Conservation (phyloP, 805 yeast species). For the Myxozyma sirexii region DNA sequence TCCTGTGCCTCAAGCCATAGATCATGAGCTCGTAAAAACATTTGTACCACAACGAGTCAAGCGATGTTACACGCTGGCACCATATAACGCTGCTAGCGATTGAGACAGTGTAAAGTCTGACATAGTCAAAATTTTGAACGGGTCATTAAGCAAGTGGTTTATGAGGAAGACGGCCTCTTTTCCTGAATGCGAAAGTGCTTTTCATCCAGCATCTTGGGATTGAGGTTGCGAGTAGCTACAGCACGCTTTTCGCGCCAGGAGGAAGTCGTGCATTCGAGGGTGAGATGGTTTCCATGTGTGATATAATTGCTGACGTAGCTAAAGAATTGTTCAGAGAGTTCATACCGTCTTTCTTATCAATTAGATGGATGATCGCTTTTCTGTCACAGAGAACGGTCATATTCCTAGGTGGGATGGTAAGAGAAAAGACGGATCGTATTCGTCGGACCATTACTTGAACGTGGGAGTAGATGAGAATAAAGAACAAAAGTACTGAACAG, state of each 20-base stretch:
- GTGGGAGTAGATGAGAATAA: background rate
- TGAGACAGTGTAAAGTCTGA: background rate
- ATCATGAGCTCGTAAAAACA: background rate
- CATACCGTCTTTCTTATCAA: background rate
- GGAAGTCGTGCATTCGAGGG: background rate
- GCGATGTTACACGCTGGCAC: background rate
- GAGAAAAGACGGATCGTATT: background rate
- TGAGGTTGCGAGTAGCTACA: background rate
- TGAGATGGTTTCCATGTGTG: background rate
- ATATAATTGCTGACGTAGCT: background rate
- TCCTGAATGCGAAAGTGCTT: background rate
- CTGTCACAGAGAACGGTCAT: background rate
- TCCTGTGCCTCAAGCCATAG: background rate
- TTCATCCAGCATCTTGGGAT: background rate
- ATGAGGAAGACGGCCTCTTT: background rate
- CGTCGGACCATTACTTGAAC: background rate
- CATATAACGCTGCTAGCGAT: background rate
- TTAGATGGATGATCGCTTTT: background rate
- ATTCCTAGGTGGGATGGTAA: background rate
- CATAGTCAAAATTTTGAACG: background rate
- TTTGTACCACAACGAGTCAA: background rate
- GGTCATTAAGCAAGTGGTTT: background rate
- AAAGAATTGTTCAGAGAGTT: background rate
- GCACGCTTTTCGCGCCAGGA: conserved; percentile 2
- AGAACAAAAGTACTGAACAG: background rate